Percentiles rank a stretch among this genome's conserved stretches.
phyloP scores from a whole-genome alignment of 306 rosid genomes.

The Glycine tomentella region DNA sequence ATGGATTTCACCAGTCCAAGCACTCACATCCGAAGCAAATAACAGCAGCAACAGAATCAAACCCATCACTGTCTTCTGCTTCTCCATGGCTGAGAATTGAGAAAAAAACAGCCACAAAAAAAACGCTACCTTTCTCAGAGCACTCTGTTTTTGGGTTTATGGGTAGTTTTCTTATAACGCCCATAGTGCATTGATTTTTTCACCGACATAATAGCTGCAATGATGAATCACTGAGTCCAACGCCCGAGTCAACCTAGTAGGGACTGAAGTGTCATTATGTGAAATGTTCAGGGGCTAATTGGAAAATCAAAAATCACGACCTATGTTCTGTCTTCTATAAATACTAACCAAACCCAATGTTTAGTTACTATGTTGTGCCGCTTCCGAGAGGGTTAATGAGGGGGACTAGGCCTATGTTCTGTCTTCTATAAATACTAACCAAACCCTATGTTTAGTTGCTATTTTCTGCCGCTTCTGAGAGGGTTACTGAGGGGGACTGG shows the following conservation, averaged over 20 bases:
- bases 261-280: slow-evolving; percentile 13
- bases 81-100: slow-evolving; percentile 55
- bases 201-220: slow-evolving; percentile 44
- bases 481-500: not conserved
- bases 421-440: not conserved
- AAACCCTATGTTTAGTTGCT: not conserved
- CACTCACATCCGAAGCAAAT: slow-evolving; percentile 55
- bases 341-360: too few relatives aligned
- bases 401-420: too few relatives aligned
- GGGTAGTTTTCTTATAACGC: not conserved
- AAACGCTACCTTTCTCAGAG: not conserved
- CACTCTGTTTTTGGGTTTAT: slow-evolving; percentile 4
- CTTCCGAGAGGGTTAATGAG: too few relatives aligned
- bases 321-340: too few relatives aligned
- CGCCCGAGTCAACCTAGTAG: too few relatives aligned
- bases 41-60: slow-evolving; percentile 46
- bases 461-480: not conserved
- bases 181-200: not conserved
- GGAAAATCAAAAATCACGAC: not conserved
- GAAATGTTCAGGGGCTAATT: not conserved
- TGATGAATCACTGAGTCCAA: too few relatives aligned
- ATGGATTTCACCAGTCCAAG: slow-evolving; percentile 97
- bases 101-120: not conserved
- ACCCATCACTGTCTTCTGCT: slow-evolving; percentile 47
- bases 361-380: too few relatives aligned